phyloP scores from a whole-genome alignment of 169 alveolate species.

The Hepatocystis sp. region DNA sequence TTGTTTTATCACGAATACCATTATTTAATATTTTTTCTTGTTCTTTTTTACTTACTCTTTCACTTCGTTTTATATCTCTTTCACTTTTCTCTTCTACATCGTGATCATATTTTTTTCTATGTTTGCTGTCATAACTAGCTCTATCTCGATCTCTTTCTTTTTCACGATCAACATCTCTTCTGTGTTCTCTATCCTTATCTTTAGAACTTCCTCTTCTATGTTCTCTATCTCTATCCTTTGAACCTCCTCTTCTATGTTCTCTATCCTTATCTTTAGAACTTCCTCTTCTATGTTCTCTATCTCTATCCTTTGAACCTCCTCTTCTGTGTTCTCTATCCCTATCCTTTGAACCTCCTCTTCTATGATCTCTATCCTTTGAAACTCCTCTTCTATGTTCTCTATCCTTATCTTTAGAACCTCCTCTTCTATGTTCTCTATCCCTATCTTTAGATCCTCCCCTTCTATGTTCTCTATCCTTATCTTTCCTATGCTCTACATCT shows the following conservation, averaged over 20 bases:
- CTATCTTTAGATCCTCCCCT: conserved; percentile 38
- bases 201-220: conserved; percentile 68
- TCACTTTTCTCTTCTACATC: conserved; percentile 35
- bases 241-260: conserved; percentile 45
- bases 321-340: conserved; percentile 28
- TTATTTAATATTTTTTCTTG: conserved; percentile 51
- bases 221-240: conserved; percentile 79
- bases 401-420: conserved; percentile 3
- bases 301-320: conserved; percentile 19
- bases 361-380: conserved; percentile 12
- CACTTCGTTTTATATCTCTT: conserved; percentile 18
- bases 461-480: conserved; percentile 15
- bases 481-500: conserved; percentile 27
- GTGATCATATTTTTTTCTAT: conserved; percentile 5
- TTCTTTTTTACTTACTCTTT: conserved; percentile 26
- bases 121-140: conserved; percentile 12
- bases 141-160: conserved; percentile 36
- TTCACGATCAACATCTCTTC: no score
- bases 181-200: conserved; percentile 45
- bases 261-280: conserved; percentile 8
- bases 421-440: conserved; percentile 53
- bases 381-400: conserved; percentile 2
- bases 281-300: conserved; percentile 29
- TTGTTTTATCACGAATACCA: no score
- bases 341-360: conserved; percentile 16